Percentiles rank a stretch among this genome's conserved stretches.
Conservation (phyloP, 1,284 basidiomycete species). For the Ustilago crameri region DNA sequence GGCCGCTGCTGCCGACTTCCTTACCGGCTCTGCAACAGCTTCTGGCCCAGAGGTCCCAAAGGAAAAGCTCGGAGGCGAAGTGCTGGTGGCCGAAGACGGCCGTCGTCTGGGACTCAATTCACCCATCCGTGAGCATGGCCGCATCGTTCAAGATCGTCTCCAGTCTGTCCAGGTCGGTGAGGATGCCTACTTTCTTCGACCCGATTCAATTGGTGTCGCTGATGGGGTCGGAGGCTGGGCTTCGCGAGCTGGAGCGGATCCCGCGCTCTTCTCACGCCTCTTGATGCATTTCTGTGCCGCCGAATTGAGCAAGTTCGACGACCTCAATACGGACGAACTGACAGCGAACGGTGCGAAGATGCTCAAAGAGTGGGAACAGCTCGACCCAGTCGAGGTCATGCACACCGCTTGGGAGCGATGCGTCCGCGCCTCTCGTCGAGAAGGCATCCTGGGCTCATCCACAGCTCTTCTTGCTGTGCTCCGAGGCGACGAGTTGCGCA, state of each 20-base stretch:
- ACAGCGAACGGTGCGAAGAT: slow-evolving; percentile 49
- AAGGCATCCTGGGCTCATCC: slow-evolving; percentile 73
- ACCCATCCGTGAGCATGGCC: slow-evolving; percentile 60
- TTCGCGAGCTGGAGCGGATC: slow-evolving; percentile 71
- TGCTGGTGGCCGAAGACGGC: slow-evolving; percentile 25
- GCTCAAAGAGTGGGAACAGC: slow-evolving; percentile 50
- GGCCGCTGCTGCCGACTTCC: slow-evolving; percentile 60
- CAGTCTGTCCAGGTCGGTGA: slow-evolving; percentile 81
- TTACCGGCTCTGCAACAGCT: slow-evolving; percentile 38
- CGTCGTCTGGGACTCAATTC: slow-evolving; percentile 53
- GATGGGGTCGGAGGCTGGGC: slow-evolving; percentile 91
- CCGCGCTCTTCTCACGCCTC: slow-evolving; percentile 83
- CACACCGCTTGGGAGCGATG: slow-evolving; percentile 73
- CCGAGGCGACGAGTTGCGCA: slow-evolving; percentile 80
- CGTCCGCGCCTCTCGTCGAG: slow-evolving; percentile 67
- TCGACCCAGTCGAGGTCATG: slow-evolving; percentile 73
- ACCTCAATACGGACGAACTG: slow-evolving; percentile 30
- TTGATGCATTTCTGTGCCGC: slow-evolving; percentile 85
- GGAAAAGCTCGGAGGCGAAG: slow-evolving; percentile 36
- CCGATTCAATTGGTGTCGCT: slow-evolving; percentile 84
- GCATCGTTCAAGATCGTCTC: slow-evolving; percentile 61
- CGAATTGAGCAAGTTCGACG: slow-evolving; percentile 69
- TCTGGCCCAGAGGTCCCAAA: slow-evolving; percentile 19
- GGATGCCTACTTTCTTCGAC: slow-evolving; percentile 84
- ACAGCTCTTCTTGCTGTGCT: slow-evolving; percentile 73